These are phyloP conservation scores for Aegilops longissima DNA, from an alignment of 176 grass and related monocot genomes.

Conservation along the genomic window DNA sequence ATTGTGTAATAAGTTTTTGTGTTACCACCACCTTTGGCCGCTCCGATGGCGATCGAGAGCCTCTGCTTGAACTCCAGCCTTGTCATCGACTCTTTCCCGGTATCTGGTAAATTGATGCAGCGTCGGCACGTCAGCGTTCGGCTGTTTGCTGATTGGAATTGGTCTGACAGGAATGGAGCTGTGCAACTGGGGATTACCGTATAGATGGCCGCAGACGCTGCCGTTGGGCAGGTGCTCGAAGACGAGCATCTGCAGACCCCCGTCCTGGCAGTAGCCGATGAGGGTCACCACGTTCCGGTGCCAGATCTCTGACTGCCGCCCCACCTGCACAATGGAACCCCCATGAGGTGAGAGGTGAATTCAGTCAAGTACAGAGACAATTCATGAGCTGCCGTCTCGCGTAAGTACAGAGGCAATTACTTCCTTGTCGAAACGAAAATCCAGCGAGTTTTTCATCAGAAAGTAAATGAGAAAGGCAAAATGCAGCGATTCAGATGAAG, in stretches of 20 bases:
- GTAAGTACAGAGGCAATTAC: not conserved
- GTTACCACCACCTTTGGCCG: constrained; percentile 65
- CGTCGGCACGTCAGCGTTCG: not conserved
- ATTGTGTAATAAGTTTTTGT: not conserved
- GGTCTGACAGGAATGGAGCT: not conserved
- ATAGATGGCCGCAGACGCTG: constrained; percentile 72
- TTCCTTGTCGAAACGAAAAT: not conserved
- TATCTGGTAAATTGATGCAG: constrained; percentile 37
- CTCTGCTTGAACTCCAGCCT: constrained; percentile 95
- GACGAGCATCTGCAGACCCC: constrained; percentile 75
- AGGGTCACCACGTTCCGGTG: constrained; percentile 83
- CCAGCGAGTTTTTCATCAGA: no score
- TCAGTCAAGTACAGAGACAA: no score
- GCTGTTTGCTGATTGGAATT: not conserved
- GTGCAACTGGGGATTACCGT: constrained; percentile 41
- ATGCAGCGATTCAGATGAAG: no score
- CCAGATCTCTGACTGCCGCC: constrained; percentile 64
- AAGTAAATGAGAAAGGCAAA: no score
- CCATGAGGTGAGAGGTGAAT: not conserved
- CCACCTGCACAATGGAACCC: constrained; percentile 37
- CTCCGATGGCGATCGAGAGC: constrained; percentile 85
- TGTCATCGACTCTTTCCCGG: constrained; percentile 50
- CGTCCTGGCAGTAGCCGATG: constrained; percentile 88
- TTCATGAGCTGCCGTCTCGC: no score
- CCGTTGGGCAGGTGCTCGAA: constrained; percentile 93